phyloP scores from a whole-genome alignment of 1,284 basidiomycete species.

The Ceraceosorus bombacis region DNA sequence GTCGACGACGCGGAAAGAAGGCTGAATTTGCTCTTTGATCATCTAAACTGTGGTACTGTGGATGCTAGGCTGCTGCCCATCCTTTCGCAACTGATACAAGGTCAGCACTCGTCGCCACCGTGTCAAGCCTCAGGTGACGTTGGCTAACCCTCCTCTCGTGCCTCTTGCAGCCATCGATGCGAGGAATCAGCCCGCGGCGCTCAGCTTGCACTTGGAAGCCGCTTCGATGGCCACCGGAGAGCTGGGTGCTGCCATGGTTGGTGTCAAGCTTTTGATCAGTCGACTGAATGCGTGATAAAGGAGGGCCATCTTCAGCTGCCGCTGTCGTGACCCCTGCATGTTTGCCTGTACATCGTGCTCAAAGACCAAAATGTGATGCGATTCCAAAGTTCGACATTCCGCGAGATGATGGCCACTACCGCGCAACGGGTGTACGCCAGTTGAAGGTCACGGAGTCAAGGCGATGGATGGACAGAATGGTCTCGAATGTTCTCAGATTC shows the following conservation, averaged over 20 bases:
- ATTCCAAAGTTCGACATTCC: too few species aligned
- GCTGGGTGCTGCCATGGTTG: slow-evolving; percentile 34
- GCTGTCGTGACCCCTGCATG: too few species aligned
- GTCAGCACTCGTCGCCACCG: slow-evolving; percentile 13
- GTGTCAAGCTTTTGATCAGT: slow-evolving; percentile 43
- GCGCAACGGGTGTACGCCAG: too few species aligned
- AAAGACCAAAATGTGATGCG: too few species aligned
- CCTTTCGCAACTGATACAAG: slow-evolving; percentile 44
- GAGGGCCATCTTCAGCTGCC: too few species aligned
- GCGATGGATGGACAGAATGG: too few species aligned
- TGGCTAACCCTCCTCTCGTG: slow-evolving; percentile 11
- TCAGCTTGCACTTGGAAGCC: slow-evolving; percentile 39
- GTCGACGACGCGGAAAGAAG: slow-evolving; percentile 81
- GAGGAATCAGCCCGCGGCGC: slow-evolving; percentile 39
- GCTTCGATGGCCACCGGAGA: slow-evolving; percentile 41
- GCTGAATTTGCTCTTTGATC: slow-evolving; percentile 78
- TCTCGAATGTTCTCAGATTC: too few species aligned
- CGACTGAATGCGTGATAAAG: too few species aligned
- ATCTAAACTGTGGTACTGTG: slow-evolving; percentile 80
- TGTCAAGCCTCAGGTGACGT: slow-evolving; percentile 7
- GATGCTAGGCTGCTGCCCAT: slow-evolving; percentile 33
- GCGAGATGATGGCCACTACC: too few species aligned
- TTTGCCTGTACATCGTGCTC: too few species aligned
- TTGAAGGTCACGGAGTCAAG: too few species aligned
- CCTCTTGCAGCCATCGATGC: slow-evolving; percentile 31